These are phyloP conservation scores for Kazachstania psychrophila DNA, from an alignment of 805 yeast species.

Conservation along the genomic window DNA sequence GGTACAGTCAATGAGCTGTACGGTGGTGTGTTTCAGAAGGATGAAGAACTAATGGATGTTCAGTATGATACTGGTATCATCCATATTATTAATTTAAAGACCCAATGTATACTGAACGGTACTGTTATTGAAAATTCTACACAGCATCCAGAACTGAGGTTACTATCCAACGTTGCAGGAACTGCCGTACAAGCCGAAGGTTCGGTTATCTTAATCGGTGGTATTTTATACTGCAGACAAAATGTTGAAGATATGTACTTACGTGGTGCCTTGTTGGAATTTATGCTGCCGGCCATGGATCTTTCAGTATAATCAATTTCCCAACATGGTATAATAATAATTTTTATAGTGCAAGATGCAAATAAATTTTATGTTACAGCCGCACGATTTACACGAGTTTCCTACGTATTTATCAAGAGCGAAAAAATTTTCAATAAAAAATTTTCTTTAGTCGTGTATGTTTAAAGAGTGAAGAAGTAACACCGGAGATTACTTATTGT, in stretches of 20 bases:
- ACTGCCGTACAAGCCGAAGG: slow-evolving; percentile 15
- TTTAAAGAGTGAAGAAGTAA: no score
- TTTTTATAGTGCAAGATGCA: no score
- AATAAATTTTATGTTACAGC: no score
- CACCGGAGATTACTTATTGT: no score
- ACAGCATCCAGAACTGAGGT: background rate
- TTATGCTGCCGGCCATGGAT: slow-evolving; percentile 23
- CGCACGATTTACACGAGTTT: no score
- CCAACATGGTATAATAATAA: no score
- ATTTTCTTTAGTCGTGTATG: no score
- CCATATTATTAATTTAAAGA: slow-evolving; percentile 17
- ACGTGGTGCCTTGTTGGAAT: slow-evolving; percentile 25
- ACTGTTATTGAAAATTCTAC: slow-evolving; percentile 1
- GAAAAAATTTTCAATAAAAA: no score
- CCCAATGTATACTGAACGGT: slow-evolving; percentile 13
- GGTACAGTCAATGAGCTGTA: slow-evolving; percentile 16
- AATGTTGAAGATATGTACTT: slow-evolving; percentile 12
- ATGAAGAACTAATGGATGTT: background rate
- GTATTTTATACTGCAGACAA: slow-evolving; percentile 13
- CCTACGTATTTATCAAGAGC: no score
- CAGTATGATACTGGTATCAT: slow-evolving; percentile 11
- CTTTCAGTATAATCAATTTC: slow-evolving; percentile 2
- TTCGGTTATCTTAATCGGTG: slow-evolving; percentile 22
- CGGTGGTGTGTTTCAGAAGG: slow-evolving; percentile 3
- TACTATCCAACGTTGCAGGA: slow-evolving; percentile 10